phyloP scores from a whole-genome alignment of 1,284 basidiomycete species.

The Papiliotrema fonsecae region DNA sequence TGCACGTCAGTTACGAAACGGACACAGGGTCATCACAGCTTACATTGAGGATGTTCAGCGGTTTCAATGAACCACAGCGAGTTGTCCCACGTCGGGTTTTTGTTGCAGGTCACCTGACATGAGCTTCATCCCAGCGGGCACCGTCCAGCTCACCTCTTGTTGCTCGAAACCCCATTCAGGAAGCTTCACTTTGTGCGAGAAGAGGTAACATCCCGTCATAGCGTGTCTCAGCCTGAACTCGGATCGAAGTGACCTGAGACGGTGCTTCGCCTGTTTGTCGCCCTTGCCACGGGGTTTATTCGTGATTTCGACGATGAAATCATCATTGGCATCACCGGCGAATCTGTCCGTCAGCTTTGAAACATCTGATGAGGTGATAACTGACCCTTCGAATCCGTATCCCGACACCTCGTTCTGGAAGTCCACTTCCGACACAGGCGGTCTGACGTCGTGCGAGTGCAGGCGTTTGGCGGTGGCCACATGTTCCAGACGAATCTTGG shows the following conservation, averaged over 20 bases:
- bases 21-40: slow-evolving; percentile 33
- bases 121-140: slow-evolving; percentile 4
- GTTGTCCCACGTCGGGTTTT: slow-evolving; percentile 85
- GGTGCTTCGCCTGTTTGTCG: slow-evolving; percentile 64
- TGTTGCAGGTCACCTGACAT: slow-evolving; percentile 75
- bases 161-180: slow-evolving; percentile 98
- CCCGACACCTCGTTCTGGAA: slow-evolving; percentile 98
- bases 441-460: slow-evolving; percentile 90
- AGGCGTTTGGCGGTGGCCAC: slow-evolving; percentile 74
- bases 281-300: slow-evolving; percentile 48
- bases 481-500: slow-evolving; percentile 80
- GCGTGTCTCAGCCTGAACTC: slow-evolving; percentile 80
- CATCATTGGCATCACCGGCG: slow-evolving; percentile 77
- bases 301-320: slow-evolving; percentile 89
- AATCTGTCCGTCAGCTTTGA: slow-evolving; percentile 23
- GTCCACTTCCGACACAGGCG: slow-evolving; percentile 95
- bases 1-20: slow-evolving; percentile 37
- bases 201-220: slow-evolving; percentile 89
- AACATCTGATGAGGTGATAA: neutral
- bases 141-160: slow-evolving; percentile 66
- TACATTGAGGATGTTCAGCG: slow-evolving; percentile 67
- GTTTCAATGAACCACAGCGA: slow-evolving; percentile 96
- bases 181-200: slow-evolving; percentile 95
- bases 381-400: slow-evolving; percentile 79
- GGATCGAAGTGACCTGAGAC: slow-evolving; percentile 74